Evolutionary conservation across 2,329 filamentous ascomycete species (phyloP), one percentile per base, ranked within the genome.

Genomic region (Cryphonectria japonica): DNA sequence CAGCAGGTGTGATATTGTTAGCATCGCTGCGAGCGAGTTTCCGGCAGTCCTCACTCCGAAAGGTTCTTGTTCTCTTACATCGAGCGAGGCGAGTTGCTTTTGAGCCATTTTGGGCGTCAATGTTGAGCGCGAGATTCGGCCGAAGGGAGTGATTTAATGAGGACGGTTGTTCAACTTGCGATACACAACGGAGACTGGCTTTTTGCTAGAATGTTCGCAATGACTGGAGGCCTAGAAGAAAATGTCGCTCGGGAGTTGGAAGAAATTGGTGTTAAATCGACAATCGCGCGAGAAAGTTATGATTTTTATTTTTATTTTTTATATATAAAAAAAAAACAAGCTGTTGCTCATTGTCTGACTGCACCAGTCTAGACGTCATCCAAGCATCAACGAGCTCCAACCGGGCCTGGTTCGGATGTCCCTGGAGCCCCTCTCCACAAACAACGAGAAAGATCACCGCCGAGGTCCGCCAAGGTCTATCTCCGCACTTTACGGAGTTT

Each of bases 61-160:
- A 8, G 34, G 14, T 11, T 34, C 34, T 32, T 26, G 9, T 3
- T 68, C 79, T 68, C 79, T 78, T 78, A 83, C 83, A 74, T 84
- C 83, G 39, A 84, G 78, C 46, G 77, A 75, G 39, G 76, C 77
- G 43, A 78, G 69, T 22, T 68, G 69, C 69, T 72, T 73, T n/a
- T 72, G 67, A 65, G 72, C 37, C 72, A 73, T 68, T 34, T 52
- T 62, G 59, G 32, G 60, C 22, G 52, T 67, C 3, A n/a, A 50
- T 22, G 2, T 50, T 8, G 11, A 16, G 59, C 32, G 50, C 13
- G 39, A n/a, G 39, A 8, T 67, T 43, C 41, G 43, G 14, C 16
- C 43, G 41, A 29, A 66, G 11, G 29, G 43, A 29, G 16, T 6
- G 39, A 8, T 8, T 39, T 39, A 46, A n/a, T 66, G 41, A 39